Conservation (phyloP, 352 stramenopile genomes). For the Pythium brachiatum region DNA sequence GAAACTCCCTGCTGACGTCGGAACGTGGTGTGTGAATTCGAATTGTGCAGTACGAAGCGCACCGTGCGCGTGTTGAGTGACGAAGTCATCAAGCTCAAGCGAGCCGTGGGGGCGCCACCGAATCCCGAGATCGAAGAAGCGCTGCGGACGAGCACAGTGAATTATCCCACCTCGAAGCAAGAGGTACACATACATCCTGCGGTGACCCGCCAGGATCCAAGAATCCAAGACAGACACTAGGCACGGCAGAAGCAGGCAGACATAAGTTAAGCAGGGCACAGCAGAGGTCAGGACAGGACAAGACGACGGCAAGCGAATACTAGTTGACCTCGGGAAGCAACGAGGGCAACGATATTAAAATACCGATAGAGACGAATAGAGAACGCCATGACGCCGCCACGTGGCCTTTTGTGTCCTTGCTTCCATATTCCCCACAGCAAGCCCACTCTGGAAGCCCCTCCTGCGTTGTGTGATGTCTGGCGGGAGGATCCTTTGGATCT, state of each 20-base stretch:
- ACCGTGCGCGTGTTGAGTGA: slow-evolving; percentile 42
- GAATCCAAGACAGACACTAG: neutral
- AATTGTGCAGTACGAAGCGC: slow-evolving; percentile 36
- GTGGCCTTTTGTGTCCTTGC: neutral
- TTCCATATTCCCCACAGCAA: slow-evolving; percentile 3
- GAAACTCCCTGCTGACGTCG: neutral
- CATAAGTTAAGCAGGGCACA: neutral
- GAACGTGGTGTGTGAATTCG: slow-evolving; percentile 1
- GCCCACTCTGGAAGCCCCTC: neutral
- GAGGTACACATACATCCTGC: neutral
- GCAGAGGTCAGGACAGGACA: neutral
- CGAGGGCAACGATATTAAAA: neutral
- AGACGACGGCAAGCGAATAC: neutral
- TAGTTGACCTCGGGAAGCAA: no score
- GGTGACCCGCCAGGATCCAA: neutral
- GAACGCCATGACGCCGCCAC: neutral
- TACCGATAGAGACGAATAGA: slow-evolving; percentile 2
- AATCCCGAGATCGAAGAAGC: slow-evolving; percentile 22
- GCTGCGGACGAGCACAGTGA: slow-evolving; percentile 12
- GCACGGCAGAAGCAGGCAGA: no score
- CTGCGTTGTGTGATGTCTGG: neutral
- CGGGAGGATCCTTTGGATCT: neutral
- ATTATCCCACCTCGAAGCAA: neutral
- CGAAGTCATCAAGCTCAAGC: slow-evolving; percentile 51
- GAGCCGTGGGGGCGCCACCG: slow-evolving; percentile 18